Evolutionary conservation across 176 grass and related monocot species (phyloP), one percentile per base, ranked within the genome.

Genomic region (Oryza australiensis): DNA sequence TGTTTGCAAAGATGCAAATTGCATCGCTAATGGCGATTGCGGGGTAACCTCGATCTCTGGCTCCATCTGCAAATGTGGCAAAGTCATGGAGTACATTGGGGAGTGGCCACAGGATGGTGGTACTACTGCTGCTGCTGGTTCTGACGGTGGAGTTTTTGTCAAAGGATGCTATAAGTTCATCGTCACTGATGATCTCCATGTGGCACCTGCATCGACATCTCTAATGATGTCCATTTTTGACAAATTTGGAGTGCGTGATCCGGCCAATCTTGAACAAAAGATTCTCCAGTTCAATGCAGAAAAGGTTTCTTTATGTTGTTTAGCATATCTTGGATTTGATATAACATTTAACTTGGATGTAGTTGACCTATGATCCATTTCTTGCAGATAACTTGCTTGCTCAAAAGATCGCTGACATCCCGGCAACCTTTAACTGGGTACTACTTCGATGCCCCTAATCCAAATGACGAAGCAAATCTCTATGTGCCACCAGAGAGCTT

Each of bases 181-280:
- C 30, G 18, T 66, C 26, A 80, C 75, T 1, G 84, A 91, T 30
- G 81, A 91, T 62, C 80, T 91, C 2, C 68, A 70, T 5, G 64
- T 91, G 2, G 9, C 63, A 26, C 62, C 63, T 4, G 27, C 85
- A 2, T 75, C 85, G 0, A 87, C 77, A 0, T 35, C 34, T 35
- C 35, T 87, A 2, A 68, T 81, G 78, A 1, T 87, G 26, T 87
- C 70, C 16, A 46, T 81, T 22, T 43, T 43, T 8, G 35, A 48
- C 1, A 81, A 68, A 59, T 68, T 62, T 5, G 70, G 71, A 12
- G 62, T 87, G 1, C 71, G 5, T 0, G 77, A 87, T 35, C 35
- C 78, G 26, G 35, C 34, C 3, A 32, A 68, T 33, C 13, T 87
- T 30, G 77, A 87, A 49, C 33, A 87, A 37, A 33, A 5, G 34